Evolutionary conservation across 805 yeast genomes (phyloP), one percentile per base, ranked within the genome.

Genomic region (Blastobotrys robertii): DNA sequence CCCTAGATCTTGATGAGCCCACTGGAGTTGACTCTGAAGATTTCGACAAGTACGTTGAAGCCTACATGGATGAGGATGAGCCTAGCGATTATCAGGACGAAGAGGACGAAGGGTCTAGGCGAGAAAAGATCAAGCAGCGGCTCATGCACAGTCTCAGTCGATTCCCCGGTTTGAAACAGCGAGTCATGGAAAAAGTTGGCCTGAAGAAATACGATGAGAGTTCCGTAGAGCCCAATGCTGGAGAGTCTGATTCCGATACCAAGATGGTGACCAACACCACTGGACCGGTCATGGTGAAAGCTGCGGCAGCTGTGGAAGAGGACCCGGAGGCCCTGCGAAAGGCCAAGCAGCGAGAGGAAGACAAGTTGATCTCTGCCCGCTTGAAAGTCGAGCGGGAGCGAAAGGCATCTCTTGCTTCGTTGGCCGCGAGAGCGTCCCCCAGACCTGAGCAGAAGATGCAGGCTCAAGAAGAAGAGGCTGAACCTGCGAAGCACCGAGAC

Each of bases 81-180:
- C 25, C 22, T 12, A 39, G 28, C 16, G 39, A 39, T n/a, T 14
- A 39, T 14, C 30, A 28, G 13, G 44, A 41, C 33, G 37, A 38
- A 5, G 37, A 38, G n/a, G 34, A 33, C 30, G 37, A 33, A 7
- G 34, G 3, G 14, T 31, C 25, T 19, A 19, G 25, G 6, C 25
- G 25, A 19, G 25, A 19, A 19, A 19, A 19, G 25, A 19, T 19
- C 25, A 19, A 19, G 6, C 25, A 19, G 25, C 4, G 25, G 6
- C 25, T 19, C 25, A 19, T 19, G 25, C 25, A 19, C 6, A 19
- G 25, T 19, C 25, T 19, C 25, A 19, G 25, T 19, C 25, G 25
- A 19, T 19, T 19, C 25, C 25, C 25, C 6, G 25, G 25, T 6
- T 6, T 19, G 25, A 19, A 19, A 19, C 25, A 19, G 25, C 25